Evolutionary conservation across 257 asterid species (phyloP).

Genomic region (Rauvolfia tetraphylla): DNA sequence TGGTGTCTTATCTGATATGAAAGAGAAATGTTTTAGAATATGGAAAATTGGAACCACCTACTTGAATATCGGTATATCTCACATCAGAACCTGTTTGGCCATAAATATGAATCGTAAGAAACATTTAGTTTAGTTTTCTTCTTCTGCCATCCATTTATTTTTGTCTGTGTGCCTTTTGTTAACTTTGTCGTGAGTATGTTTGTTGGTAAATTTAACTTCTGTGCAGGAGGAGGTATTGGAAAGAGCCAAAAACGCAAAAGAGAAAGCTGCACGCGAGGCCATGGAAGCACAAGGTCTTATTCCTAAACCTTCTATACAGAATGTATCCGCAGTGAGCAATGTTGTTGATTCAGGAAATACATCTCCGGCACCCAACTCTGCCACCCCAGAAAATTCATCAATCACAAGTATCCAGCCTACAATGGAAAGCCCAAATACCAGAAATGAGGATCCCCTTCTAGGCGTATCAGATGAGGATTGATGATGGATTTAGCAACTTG

Average conservation of each 20-base stretch:
- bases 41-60: not conserved
- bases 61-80: not conserved
- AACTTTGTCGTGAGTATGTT: not conserved
- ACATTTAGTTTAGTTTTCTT: not conserved
- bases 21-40: not conserved
- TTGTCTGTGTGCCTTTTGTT: not conserved
- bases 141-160: not conserved
- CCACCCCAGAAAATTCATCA: constrained; percentile 16
- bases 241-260: constrained; percentile 78
- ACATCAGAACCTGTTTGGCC: not conserved
- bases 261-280: constrained; percentile 64
- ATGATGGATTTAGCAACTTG: constrained; percentile 6
- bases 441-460: constrained; percentile 29
- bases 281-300: constrained; percentile 43
- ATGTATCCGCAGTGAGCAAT: constrained; percentile 22
- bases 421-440: constrained; percentile 8
- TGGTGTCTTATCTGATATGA: not conserved
- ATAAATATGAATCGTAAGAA: not conserved
- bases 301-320: constrained; percentile 28
- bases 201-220: not conserved
- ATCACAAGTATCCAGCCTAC: constrained; percentile 7
- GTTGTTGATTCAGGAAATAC: constrained; percentile 20
- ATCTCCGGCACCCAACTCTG: constrained; percentile 18
- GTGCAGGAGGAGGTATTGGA: constrained; percentile 78
- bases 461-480: constrained; percentile 36